phyloP scores from a whole-genome alignment of 2,329 filamentous ascomycete genomes.

The Arthrobotrys megalospora region DNA sequence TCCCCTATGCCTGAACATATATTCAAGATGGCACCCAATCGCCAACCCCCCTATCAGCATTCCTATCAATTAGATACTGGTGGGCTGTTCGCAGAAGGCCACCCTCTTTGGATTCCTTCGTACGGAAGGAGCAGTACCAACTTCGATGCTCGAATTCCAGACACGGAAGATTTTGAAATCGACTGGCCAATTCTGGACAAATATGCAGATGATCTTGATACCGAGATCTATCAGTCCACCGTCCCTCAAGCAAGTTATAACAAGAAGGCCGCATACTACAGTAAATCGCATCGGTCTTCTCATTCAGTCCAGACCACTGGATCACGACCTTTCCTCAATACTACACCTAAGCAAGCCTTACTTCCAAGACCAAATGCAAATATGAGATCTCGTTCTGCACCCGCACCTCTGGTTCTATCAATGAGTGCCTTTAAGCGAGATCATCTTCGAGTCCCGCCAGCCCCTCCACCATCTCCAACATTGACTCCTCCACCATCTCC shows the following conservation, averaged over 20 bases:
- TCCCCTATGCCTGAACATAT: slow-evolving; percentile 43
- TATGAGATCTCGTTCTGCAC: slow-evolving; percentile 45
- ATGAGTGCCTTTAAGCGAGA: slow-evolving; percentile 57
- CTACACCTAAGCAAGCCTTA: slow-evolving; percentile 38
- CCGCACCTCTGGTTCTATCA: slow-evolving; percentile 44
- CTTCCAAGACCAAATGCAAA: slow-evolving; percentile 14
- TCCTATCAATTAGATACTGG: slow-evolving; percentile 39
- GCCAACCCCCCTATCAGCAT: slow-evolving; percentile 47
- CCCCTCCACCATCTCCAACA: slow-evolving; percentile 53
- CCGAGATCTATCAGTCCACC: slow-evolving; percentile 31
- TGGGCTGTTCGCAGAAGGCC: slow-evolving; percentile 43
- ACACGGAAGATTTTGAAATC: slow-evolving; percentile 58
- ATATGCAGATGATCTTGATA: slow-evolving; percentile 48
- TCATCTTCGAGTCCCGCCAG: slow-evolving; percentile 42
- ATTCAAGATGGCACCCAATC: slow-evolving; percentile 40
- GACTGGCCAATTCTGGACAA: slow-evolving; percentile 53
- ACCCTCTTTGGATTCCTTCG: slow-evolving; percentile 38
- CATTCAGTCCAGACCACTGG: slow-evolving; percentile 3
- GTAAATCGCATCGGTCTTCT: slow-evolving; percentile 26
- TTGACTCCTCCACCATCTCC: slow-evolving; percentile 50
- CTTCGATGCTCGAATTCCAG: slow-evolving; percentile 27
- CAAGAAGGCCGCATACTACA: slow-evolving; percentile 35
- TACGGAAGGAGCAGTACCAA: slow-evolving; percentile 19
- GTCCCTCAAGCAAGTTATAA: slow-evolving; percentile 26
- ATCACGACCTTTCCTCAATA: slow-evolving; percentile 46